A percentile compares a stretch with the other conserved stretches of the same genome.
phyloP scores from a whole-genome alignment of 129 eudicot genomes.

The Chrysanthemum seticuspe region DNA sequence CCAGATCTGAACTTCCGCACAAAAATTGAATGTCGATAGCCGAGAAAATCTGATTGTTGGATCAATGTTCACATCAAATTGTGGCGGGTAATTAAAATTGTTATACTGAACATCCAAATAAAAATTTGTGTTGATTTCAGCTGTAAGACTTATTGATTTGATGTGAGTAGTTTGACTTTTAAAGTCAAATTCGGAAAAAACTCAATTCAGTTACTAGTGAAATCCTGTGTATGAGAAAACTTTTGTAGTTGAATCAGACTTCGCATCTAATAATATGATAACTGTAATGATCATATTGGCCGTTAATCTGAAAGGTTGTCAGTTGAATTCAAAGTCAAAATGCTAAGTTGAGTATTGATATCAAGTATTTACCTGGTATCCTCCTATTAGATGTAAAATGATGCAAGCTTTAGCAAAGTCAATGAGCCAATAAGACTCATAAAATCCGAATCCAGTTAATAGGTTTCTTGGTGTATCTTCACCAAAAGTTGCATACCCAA shows the following conservation, averaged over 20 bases:
- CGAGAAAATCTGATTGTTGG: too few species aligned
- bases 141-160: too few species aligned
- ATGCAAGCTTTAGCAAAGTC: slow-evolving; percentile 88
- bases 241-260: not conserved
- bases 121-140: too few species aligned
- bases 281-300: not conserved
- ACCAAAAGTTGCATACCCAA: slow-evolving; percentile 90
- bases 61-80: too few species aligned
- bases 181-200: not conserved
- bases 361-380: slow-evolving; percentile 64
- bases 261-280: not conserved
- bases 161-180: not conserved
- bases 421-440: slow-evolving; percentile 81
- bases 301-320: not conserved
- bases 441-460: slow-evolving; percentile 77
- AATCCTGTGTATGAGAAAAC: not conserved
- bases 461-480: slow-evolving; percentile 78
- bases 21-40: slow-evolving; percentile 85
- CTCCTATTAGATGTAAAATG: slow-evolving; percentile 72
- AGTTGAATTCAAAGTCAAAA: slow-evolving; percentile 15
- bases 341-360: not conserved
- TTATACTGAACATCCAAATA: too few species aligned
- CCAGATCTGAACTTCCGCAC: slow-evolving; percentile 85
- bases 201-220: not conserved
- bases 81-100: too few species aligned